Evolutionary conservation across 2,329 filamentous ascomycete genomes (phyloP), one percentile per base, ranked within the genome.

Genomic region (Amylocarpus encephaloides): DNA sequence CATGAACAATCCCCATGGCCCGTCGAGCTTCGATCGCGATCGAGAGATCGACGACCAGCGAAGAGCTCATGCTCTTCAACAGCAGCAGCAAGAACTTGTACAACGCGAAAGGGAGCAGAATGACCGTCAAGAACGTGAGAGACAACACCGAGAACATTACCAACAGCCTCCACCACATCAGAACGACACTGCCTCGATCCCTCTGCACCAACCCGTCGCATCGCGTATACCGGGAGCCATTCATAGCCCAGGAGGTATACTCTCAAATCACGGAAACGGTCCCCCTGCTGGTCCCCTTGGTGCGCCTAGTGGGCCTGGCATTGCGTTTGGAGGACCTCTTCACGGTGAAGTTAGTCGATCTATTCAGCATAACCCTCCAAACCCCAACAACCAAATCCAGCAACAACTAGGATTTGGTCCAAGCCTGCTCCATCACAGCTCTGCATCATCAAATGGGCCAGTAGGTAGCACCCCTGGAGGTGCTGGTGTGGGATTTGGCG

Each of bases 151-250:
- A 65, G 82, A 85, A 39, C 78, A 81, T 46, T 83, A 82, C 63
- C 85, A 83, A 60, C 78, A 80, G 16, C 65, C 68, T 45, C 79
- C 86, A 53, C 82, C 85, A 22, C 89, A 93, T 64, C 91, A 96
- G 68, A 93, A 86, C 70, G 91, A 88, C 64, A 84, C 88, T 35
- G 88, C 86, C 50, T 89, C 91, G 2, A 88, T 95, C 48, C 89
- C 91, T 48, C 85, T 97, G 61, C 92, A 97, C 69, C 92, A 97
- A 68, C 92, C 92, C 5, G 90, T 96, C 52, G 92, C 92, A 55
- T 82, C 90, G 65, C 76, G 91, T 69, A 75, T 89, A 55, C 72
- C 85, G 50, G 86, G 83, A 56, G 86, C 88, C 46, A 94, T 96
- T 50, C 92, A 95, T 66, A 94, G 90, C 41, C 92, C 92, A 1